phyloP scores from a whole-genome alignment of 2,329 filamentous ascomycete species.

The Colletotrichum echinochloae region DNA sequence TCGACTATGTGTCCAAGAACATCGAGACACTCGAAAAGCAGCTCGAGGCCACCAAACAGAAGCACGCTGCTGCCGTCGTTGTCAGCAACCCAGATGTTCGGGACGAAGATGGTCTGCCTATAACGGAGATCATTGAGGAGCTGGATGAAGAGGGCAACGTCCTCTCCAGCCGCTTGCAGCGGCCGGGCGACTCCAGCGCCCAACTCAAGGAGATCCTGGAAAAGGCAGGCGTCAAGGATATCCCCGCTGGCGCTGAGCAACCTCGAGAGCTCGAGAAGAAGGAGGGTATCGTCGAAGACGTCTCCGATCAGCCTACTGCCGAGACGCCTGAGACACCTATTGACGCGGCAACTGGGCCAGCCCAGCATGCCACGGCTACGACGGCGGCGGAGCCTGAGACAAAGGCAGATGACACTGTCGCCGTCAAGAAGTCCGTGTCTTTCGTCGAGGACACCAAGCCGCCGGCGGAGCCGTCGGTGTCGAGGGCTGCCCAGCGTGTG shows the following conservation, averaged over 20 bases:
- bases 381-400: constrained; percentile 1
- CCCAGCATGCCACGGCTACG: background rate
- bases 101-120: constrained; percentile 78
- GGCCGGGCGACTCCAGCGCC: constrained; percentile 74
- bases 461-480: constrained; percentile 53
- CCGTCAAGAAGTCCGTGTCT: constrained; percentile 68
- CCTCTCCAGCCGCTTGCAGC: constrained; percentile 73
- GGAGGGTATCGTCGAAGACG: constrained; percentile 38
- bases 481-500: constrained; percentile 60
- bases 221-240: constrained; percentile 77
- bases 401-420: constrained; percentile 4
- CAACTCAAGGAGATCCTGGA: constrained; percentile 78
- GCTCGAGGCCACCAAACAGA: constrained; percentile 75
- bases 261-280: constrained; percentile 12
- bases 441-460: constrained; percentile 72
- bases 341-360: background rate
- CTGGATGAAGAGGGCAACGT: constrained; percentile 92
- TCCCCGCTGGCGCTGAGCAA: constrained; percentile 46
- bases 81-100: constrained; percentile 70
- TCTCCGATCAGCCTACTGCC: constrained; percentile 23
- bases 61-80: constrained; percentile 72
- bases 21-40: constrained; percentile 80
- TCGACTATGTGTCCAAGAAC: constrained; percentile 92
- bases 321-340: background rate
- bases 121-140: constrained; percentile 93